A percentile compares a stretch with the other conserved stretches of the same genome.
Evolutionary conservation across 2,329 filamentous ascomycete genomes (phyloP).

Genomic region (Aspergillus brunneoviolaceus): DNA sequence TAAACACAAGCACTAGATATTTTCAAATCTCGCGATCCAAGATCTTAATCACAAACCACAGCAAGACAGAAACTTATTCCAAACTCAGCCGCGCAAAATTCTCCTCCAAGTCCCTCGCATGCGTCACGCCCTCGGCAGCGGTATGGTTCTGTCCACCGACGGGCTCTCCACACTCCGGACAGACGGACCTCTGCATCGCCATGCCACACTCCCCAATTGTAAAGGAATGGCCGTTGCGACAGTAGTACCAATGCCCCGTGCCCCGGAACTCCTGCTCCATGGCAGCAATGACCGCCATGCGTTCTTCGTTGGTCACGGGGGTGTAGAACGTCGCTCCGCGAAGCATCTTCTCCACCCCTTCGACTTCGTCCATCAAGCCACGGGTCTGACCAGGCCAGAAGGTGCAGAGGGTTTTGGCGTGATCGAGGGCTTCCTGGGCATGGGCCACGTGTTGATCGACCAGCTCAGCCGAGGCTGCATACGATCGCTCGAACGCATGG

Average conservation of each 20-base stretch:
- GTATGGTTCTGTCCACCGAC: conserved; percentile 59
- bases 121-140: conserved; percentile 52
- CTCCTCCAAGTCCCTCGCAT: conserved; percentile 58
- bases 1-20: too few relatives aligned
- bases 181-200: conserved; percentile 60
- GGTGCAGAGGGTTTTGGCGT: conserved; percentile 29
- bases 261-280: conserved; percentile 53
- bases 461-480: neutral
- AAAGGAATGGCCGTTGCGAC: conserved; percentile 47
- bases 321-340: conserved; percentile 49
- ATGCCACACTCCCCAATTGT: conserved; percentile 65
- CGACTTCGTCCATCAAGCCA: conserved; percentile 45
- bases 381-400: conserved; percentile 27
- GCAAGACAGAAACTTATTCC: neutral
- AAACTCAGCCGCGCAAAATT: neutral
- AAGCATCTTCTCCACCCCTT: conserved; percentile 49
- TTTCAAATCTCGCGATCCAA: too few relatives aligned
- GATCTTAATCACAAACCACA: too few relatives aligned
- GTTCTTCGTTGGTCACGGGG: conserved; percentile 51
- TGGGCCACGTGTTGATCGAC: conserved; percentile 9
- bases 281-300: conserved; percentile 49
- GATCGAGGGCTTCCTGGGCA: conserved; percentile 17
- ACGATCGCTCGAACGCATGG: conserved; percentile 43
- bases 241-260: conserved; percentile 51
- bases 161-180: conserved; percentile 59